phyloP scores from a whole-genome alignment of 768 basidiomycete genomes.

The Mycena metata region DNA sequence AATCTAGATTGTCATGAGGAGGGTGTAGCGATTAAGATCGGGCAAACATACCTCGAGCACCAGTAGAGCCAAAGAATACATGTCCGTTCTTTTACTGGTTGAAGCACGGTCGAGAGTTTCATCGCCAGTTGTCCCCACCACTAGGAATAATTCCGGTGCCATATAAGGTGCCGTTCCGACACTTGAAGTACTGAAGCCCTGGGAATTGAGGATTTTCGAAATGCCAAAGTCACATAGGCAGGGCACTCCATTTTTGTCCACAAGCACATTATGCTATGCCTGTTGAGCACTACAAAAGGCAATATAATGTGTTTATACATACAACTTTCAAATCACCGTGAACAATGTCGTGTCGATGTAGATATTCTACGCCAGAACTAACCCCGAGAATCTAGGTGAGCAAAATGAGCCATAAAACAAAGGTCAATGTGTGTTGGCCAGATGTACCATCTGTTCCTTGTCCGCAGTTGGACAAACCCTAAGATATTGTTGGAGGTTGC shows the following conservation, averaged over 20 bases:
- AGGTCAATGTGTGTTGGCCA: neutral
- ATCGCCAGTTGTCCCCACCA: neutral
- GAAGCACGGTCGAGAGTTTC: neutral
- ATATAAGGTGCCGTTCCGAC: constrained; percentile 28
- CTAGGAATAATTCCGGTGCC: constrained; percentile 30
- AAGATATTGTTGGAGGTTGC: too few species aligned
- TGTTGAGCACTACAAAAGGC: too few species aligned
- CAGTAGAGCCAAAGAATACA: constrained; percentile 31
- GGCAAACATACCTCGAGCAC: constrained; percentile 23
- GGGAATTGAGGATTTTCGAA: constrained; percentile 18
- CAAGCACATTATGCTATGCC: constrained; percentile 34
- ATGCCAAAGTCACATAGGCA: constrained; percentile 32
- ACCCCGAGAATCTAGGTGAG: neutral
- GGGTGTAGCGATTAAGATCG: neutral
- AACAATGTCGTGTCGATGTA: constrained; percentile 12
- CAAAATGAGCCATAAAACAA: neutral
- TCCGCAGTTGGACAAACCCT: too few species aligned
- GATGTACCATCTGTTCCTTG: constrained; percentile 5
- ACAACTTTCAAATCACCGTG: constrained; percentile 32
- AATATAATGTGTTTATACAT: too few species aligned
- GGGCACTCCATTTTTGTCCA: constrained; percentile 11
- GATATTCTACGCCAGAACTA: constrained; percentile 14
- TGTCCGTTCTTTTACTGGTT: constrained; percentile 22
- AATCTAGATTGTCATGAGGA: neutral
- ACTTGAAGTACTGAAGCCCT: constrained; percentile 26